Evolutionary conservation across 371 early-diverging fungal species (phyloP).

Genomic region (Apophysomyces ossiformis): DNA sequence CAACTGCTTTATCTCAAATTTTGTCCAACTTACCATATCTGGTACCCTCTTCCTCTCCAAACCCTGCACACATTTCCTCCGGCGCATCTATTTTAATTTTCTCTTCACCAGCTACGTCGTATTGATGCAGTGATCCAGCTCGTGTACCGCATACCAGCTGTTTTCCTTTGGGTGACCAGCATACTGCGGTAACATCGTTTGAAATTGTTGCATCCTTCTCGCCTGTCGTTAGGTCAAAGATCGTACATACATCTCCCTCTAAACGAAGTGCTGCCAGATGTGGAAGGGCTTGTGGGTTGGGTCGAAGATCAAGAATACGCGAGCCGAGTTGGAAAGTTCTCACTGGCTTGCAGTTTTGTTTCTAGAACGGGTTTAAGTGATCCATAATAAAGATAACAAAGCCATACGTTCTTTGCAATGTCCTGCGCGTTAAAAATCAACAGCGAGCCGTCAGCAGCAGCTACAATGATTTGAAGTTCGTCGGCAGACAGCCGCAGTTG

Average conservation of each 20-base stretch:
- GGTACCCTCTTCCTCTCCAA: conserved; percentile 24
- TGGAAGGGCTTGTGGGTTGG: conserved; percentile 45
- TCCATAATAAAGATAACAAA: conserved; percentile 8
- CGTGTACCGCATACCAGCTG: conserved; percentile 53
- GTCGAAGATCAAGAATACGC: conserved; percentile 41
- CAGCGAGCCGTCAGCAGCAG: conserved; percentile 24
- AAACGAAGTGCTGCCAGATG: conserved; percentile 39
- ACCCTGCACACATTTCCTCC: conserved; percentile 23
- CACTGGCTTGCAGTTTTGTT: conserved; percentile 25
- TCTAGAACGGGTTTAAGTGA: conserved; percentile 18
- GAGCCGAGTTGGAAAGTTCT: conserved; percentile 17
- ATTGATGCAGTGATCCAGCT: conserved; percentile 41
- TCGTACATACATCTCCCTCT: conserved; percentile 21
- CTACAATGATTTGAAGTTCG: conserved; percentile 34
- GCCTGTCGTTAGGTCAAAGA: conserved; percentile 35
- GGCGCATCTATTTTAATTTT: conserved; percentile 36
- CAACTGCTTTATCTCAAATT: no score
- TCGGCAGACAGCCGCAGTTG: conserved; percentile 41
- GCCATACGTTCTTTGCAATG: conserved; percentile 32
- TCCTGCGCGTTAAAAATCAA: conserved; percentile 36
- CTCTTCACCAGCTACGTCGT: conserved; percentile 32
- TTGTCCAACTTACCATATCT: conserved; percentile 34
- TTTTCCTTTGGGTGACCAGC: conserved; percentile 64
- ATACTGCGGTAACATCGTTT: conserved; percentile 37
- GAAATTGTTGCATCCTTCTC: conserved; percentile 23